Base-by-base conservation (phyloP, 805 yeast genomes). In the Yarrowia divulgata region DNA sequence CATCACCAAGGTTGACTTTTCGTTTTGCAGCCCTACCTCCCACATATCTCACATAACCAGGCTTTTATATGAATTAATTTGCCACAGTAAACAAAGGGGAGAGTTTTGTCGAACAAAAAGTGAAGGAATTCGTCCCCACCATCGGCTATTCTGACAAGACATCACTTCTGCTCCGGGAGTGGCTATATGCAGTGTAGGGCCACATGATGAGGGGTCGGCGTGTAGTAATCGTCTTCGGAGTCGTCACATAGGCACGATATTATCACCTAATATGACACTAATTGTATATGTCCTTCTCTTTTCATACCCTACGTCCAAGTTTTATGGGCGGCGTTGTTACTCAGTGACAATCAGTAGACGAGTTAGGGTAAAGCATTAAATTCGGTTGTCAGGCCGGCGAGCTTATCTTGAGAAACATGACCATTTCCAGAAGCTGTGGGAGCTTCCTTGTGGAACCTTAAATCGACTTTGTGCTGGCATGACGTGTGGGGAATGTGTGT, bases 61-160 rank as follows among this genome's bases (percentile, higher is more conserved):
- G 45, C 58, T 54, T 54, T 54, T 19, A 54, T 54, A 54, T 54
- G 60, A 54, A 54, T 54, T 54, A 54, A 54, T 54, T 54, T 54
- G 45, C 45, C 60, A 19, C 45, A 37, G 19, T 39, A 37, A 54
- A 54, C 45, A 54, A 39, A 19, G 60, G 45, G 35, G 45, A 14
- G 32, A 49, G 43, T 37, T 54, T 23, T 8, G 16, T 14, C 23
- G 45, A 14, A 23, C 18, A 23, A 14, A 54, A 54, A 54, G 19
- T 9, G 10, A 8, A 13, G 8, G 37, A 39, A 19, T n/a, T 18
- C n/a, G 19, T n/a, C 60, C 60, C 60, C 43, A 34, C 45, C 29
- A 39, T 54, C 60, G 43, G 60, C 39, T 39, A 54, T 39, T 37
- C 6, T 39, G 34, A 13, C 6, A 39, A 45, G 19, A 23, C 45